A percentile compares a stretch with the other conserved stretches of the same genome.
These are phyloP conservation scores for Xeromyces bisporus DNA, from an alignment of 495 filamentous ascomycete genomes.

Conservation along the genomic window DNA sequence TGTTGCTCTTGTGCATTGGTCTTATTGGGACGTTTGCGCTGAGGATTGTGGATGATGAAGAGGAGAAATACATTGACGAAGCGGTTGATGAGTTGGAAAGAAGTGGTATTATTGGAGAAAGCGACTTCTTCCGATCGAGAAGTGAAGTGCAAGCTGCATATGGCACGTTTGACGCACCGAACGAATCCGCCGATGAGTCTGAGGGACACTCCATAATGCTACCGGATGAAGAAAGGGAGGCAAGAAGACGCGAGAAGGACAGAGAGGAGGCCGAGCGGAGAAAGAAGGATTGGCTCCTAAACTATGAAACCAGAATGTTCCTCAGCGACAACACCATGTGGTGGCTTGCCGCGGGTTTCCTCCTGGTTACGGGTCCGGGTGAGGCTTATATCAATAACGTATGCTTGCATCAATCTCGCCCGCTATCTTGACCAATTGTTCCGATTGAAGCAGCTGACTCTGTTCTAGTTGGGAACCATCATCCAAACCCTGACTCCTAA, in stretches of 20 bases:
- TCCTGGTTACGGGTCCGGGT: slow-evolving; percentile 82
- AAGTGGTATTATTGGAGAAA: slow-evolving; percentile 65
- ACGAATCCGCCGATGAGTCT: slow-evolving; percentile 10
- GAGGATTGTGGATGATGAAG: slow-evolving; percentile 44
- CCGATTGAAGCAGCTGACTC: no score
- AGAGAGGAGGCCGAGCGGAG: slow-evolving; percentile 46
- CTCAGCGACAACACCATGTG: slow-evolving; percentile 85
- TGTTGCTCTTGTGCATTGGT: slow-evolving; percentile 49
- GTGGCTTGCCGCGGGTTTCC: slow-evolving; percentile 80
- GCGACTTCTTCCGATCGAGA: slow-evolving; percentile 39
- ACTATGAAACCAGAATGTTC: slow-evolving; percentile 71
- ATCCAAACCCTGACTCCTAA: slow-evolving; percentile 69
- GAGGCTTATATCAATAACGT: slow-evolving; percentile 95
- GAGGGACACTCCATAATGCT: slow-evolving; percentile 12
- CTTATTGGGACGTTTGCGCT: slow-evolving; percentile 57
- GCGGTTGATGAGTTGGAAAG: slow-evolving; percentile 71
- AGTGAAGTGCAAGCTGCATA: slow-evolving; percentile 28
- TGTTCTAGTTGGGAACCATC: slow-evolving; percentile 59
- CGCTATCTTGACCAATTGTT: no score
- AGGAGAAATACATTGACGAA: slow-evolving; percentile 62
- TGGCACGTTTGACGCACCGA: slow-evolving; percentile 29
- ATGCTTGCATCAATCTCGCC: slow-evolving; percentile 3
- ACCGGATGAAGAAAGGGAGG: slow-evolving; percentile 30
- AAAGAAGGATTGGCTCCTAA: slow-evolving; percentile 74
- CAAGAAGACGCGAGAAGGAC: slow-evolving; percentile 28